Evolutionary conservation across 1,139 yeast species (phyloP), one percentile per base, ranked within the genome.

Genomic region (Ogataea hybrid): DNA sequence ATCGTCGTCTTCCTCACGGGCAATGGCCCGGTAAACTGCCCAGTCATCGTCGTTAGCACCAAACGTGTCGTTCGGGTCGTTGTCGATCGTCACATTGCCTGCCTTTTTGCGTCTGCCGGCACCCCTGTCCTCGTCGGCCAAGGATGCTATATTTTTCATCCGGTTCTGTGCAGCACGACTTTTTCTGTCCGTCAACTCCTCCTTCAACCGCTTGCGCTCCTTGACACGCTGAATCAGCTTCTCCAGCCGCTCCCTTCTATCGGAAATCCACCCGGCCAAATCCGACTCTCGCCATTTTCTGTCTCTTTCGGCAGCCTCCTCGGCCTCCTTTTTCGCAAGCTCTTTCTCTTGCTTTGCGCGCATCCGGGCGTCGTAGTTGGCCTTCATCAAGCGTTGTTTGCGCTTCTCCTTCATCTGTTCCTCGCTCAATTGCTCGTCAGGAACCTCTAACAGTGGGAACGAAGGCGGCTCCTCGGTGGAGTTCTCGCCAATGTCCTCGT

Each of bases 11-110:
- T 81, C 81, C 11, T 75, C 82, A 49, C 79, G 81, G 16, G 89
- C 79, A 39, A 89, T 84, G 56, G 88, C 95, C 54, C 95, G 75
- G 61, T 92, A 92, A 17, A 89, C 81, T 31, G 85, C 78, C 97
- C 97, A 92, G 62, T 92, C 98, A 42, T 86, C 96, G 59, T 92
- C 98, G 57, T 89, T 84, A 4, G 97, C 92, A 46, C 97, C 97
- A 64, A 92, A 92, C 0, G 90, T 88, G 63, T 90, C 97, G 57
- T 83, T 89, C 10, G 95, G 95, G 60, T 88, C 96, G 57, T 86
- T 88, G 57, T 87, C 96, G 34, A 85, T 84, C 1, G 89, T 79
- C 0, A 81, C 75, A 38, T 51, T 53, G 43, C 70, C 73, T 43
- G 72, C 75, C 51, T 84, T 71, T 47, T 79, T 75, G 57, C 84